Evolutionary conservation across 2,329 filamentous ascomycete genomes (phyloP).

Genomic region (Cylindrodendrum hubeiense): DNA sequence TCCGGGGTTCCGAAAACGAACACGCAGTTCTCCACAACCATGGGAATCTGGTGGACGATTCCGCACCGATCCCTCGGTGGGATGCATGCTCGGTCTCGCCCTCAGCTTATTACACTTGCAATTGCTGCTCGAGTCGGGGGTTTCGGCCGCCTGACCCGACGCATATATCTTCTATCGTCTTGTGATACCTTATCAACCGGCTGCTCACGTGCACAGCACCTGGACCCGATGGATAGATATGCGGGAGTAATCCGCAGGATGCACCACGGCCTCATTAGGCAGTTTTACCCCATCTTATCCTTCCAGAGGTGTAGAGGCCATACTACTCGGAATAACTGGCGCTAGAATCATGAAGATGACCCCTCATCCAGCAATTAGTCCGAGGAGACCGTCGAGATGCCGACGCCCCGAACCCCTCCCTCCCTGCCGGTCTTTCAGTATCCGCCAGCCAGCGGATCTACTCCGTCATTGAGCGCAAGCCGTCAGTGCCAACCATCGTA

Average conservation of each 20-base stretch:
- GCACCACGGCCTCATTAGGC: neutral
- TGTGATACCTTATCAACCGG: neutral
- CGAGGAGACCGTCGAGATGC: neutral
- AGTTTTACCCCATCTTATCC: neutral
- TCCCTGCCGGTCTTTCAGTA: neutral
- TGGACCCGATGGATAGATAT: neutral
- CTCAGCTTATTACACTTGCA: too few species aligned
- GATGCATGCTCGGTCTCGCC: too few species aligned
- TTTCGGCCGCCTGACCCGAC: neutral
- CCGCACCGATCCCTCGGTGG: neutral
- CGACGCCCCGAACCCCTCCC: neutral
- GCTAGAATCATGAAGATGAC: neutral
- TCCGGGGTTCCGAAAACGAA: conserved; percentile 43
- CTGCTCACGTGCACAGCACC: neutral
- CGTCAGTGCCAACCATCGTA: too few species aligned
- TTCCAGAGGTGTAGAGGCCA: neutral
- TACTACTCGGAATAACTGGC: neutral
- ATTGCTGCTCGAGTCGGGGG: too few species aligned
- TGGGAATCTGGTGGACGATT: conserved; percentile 7
- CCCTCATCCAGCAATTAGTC: neutral
- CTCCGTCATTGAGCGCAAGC: neutral
- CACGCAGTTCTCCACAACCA: conserved; percentile 29
- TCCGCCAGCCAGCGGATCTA: neutral
- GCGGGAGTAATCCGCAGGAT: neutral
- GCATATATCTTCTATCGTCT: neutral